phyloP scores from a whole-genome alignment of 805 yeast genomes.

The Yamadazyma scolyti region DNA sequence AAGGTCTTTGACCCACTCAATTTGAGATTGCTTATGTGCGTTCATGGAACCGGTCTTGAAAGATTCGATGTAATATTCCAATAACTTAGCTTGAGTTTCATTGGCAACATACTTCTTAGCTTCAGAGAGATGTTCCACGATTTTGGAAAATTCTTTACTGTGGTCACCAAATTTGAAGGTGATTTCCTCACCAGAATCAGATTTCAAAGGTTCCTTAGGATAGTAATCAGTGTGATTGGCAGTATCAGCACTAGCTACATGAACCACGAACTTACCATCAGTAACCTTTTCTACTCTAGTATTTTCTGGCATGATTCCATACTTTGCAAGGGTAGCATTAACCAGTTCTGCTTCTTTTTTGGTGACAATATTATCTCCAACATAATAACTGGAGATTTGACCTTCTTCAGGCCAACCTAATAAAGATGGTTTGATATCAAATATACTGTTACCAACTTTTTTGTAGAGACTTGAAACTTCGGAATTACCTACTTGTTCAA shows the following conservation, averaged over 20 bases:
- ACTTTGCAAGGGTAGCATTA: constrained; percentile 59
- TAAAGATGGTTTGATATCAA: constrained; percentile 42
- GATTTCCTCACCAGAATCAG: constrained; percentile 34
- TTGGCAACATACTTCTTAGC: constrained; percentile 70
- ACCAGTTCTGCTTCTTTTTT: constrained; percentile 63
- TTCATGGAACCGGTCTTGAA: constrained; percentile 80
- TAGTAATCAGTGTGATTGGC: constrained; percentile 48
- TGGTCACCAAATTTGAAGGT: constrained; percentile 77
- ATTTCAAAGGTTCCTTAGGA: constrained; percentile 41
- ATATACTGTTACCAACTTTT: constrained; percentile 47
- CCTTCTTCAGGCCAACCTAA: constrained; percentile 80
- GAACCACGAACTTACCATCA: constrained; percentile 49
- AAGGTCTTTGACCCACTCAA: constrained; percentile 82
- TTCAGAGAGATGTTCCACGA: constrained; percentile 50
- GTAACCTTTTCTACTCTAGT: constrained; percentile 63
- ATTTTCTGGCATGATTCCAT: constrained; percentile 73
- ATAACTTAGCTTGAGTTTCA: constrained; percentile 64
- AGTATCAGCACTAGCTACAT: constrained; percentile 63
- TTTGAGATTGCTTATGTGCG: constrained; percentile 81
- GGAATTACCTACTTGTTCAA: constrained; percentile 39
- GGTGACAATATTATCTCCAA: constrained; percentile 41
- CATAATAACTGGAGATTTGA: constrained; percentile 72
- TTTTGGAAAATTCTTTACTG: constrained; percentile 54
- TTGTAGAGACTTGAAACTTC: constrained; percentile 33
- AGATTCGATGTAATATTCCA: constrained; percentile 61